Evolutionary conservation across 129 eudicot species (phyloP), one percentile per base, ranked within the genome.

Genomic region (Pulicaria dysenterica): DNA sequence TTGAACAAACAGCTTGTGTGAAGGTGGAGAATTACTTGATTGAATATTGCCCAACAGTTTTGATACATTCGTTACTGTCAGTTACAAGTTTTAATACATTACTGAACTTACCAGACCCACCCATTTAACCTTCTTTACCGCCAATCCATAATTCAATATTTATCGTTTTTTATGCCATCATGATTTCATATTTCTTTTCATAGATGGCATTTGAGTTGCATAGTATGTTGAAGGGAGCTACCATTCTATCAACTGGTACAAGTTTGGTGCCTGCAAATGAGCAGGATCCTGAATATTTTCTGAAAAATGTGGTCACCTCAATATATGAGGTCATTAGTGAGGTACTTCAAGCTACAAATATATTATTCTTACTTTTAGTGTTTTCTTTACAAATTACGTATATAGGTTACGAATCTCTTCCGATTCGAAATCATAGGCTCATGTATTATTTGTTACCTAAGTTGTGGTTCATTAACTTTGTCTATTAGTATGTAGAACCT

Each of bases 131-230:
- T n/a, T n/a, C n/a, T n/a, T n/a, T n/a, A n/a, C n/a, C n/a, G n/a
- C n/a, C n/a, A n/a, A 16, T 54, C 37, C 3, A 11, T 54, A 16
- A 54, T 56, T 56, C 39, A 8, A 6, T 56, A 56, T 17, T 13
- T 24, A 37, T 56, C 49, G 9, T 45, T 3, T 63, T 63, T 63
- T 45, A 64, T 43, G 40, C 9, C 48, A 64, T 46, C 13, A 34
- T 67, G 59, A 17, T 45, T 56, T 6, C 47, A 12, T 73, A 63
- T 10, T 43, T 44, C 50, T 78, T 45, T 17, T 37, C 70, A 50
- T 79, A 95, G 99, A 95, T 95, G 97, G 96, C 97, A 47, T 80
- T 84, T 74, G 99, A 95, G 68, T 45, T 95, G 85, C 96, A 90
- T 76, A 85, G 94, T 64, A 85, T 95, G 82, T 81, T 95, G 69